Evolutionary conservation across 2,329 filamentous ascomycete genomes (phyloP).

Genomic region (Alternaria sp.): DNA sequence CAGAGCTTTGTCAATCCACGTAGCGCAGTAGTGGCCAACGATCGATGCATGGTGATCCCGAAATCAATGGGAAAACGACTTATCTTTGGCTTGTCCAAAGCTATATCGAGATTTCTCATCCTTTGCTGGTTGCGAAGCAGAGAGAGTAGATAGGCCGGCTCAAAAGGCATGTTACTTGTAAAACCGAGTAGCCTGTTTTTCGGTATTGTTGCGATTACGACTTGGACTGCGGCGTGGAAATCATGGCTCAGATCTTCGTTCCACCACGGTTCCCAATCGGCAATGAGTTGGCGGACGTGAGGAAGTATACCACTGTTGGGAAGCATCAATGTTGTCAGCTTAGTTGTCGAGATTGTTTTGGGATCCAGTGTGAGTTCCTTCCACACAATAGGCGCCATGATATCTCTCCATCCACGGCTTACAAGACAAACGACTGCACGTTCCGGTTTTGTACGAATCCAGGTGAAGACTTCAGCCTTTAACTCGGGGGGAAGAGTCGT

Average conservation of each 20-base stretch:
- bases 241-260: not conserved
- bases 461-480: not conserved
- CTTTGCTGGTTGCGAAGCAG: not conserved
- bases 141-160: not conserved
- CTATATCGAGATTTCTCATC: not conserved
- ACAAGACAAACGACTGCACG: not conserved
- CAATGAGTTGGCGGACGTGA: not conserved
- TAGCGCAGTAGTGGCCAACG: not conserved
- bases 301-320: not conserved
- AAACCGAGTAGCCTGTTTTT: not conserved
- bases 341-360: not conserved
- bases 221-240: not conserved
- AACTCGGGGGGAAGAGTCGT: not conserved
- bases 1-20: not conserved
- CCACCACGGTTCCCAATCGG: too few relatives aligned
- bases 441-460: not conserved
- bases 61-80: not conserved
- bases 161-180: not conserved
- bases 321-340: not conserved
- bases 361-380: not conserved
- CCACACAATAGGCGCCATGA: not conserved
- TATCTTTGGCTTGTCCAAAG: not conserved
- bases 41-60: not conserved
- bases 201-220: not conserved
- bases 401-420: not conserved